Base-by-base conservation (phyloP, 768 basidiomycete species). In the Hericium coralloides region DNA sequence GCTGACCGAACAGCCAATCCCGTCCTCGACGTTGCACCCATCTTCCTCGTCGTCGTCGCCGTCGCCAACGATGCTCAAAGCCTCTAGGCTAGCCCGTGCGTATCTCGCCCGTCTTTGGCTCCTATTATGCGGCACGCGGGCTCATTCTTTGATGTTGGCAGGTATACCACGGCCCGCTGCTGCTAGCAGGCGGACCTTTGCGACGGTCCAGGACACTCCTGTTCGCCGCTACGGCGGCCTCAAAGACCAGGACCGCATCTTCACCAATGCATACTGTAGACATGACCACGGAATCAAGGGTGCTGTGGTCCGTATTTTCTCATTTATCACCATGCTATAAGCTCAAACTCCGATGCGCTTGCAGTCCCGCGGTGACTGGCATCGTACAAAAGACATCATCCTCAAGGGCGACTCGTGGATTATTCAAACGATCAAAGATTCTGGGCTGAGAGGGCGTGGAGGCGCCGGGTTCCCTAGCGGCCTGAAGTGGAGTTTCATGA, bases 401-500 rank as follows among this genome's bases (percentile, higher is more conserved):
- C 74, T 85, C 56, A 99, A 98, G 69, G 95, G 95, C 52, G 95
- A 99, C 74, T 80, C 84, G 7, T 99, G 94, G 93, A 94, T 98
- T 65, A 98, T 98, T 58, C 86, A 97, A 68, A 85, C 84, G 47
- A 90, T 98, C 66, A 98, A 99, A 71, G 92, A 92, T 66, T 97
- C 93, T 20, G 95, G 95, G 49, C 80, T 98, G 38, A 84, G 95
- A 67, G 95, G 95, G 12, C 86, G 95, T 55, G 95, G 95, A 53
- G 95, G 95, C 53, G 95, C 95, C 43, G 95, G 95, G 26, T 99
- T 99, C 69, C 95, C 95, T 0, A 89, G 87, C 62, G 95, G 95
- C 22, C 77, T 98, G 64, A 98, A 98, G 69, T 98, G 95, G 95
- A 89, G 87, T 66, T 94, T 93, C 70, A 95, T 98, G 95, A 98